Conservation (phyloP, 306 rosid genomes). For the Coriaria nepalensis region DNA sequence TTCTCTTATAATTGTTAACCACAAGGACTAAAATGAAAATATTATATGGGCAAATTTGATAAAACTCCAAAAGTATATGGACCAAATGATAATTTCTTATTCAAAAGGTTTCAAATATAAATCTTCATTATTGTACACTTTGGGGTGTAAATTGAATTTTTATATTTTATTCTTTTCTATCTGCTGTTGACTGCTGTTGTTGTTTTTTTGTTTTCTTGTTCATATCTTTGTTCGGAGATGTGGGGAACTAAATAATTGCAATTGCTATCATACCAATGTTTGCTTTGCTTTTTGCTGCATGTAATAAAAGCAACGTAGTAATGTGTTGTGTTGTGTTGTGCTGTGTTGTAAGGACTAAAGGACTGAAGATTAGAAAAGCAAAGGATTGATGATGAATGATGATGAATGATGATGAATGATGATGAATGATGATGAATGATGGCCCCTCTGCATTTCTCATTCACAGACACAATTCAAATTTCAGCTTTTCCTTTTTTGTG, state of each 20-base stretch:
- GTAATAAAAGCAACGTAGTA: slow-evolving; percentile 19
- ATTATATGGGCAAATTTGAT: too few relatives aligned
- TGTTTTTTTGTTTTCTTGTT: not conserved
- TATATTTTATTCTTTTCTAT: too few relatives aligned
- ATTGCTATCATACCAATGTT: slow-evolving; percentile 28
- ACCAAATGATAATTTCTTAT: too few relatives aligned
- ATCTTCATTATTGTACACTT: too few relatives aligned
- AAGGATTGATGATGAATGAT: too few relatives aligned
- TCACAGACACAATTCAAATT: slow-evolving; percentile 66
- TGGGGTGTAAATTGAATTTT: slow-evolving; percentile 1
- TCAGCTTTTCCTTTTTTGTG: slow-evolving; percentile 70
- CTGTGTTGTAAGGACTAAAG: slow-evolving; percentile 23
- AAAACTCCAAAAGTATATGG: too few relatives aligned
- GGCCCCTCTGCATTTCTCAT: slow-evolving; percentile 2
- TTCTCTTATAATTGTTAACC: slow-evolving; percentile 21
- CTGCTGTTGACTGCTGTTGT: slow-evolving; percentile 1
- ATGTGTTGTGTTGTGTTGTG: not conserved
- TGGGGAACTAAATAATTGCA: slow-evolving; percentile 93
- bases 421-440: too few relatives aligned
- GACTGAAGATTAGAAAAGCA: slow-evolving; percentile 12
- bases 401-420: too few relatives aligned
- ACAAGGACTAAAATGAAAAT: too few relatives aligned
- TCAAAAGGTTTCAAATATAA: too few relatives aligned
- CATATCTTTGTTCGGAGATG: slow-evolving; percentile 8
- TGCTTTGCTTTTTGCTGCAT: slow-evolving; percentile 32